A percentile compares a stretch with the other conserved stretches of the same genome.
These are phyloP conservation scores for Penicillium psychrofluorescens DNA, from an alignment of 495 filamentous ascomycete species.

Conservation along the genomic window DNA sequence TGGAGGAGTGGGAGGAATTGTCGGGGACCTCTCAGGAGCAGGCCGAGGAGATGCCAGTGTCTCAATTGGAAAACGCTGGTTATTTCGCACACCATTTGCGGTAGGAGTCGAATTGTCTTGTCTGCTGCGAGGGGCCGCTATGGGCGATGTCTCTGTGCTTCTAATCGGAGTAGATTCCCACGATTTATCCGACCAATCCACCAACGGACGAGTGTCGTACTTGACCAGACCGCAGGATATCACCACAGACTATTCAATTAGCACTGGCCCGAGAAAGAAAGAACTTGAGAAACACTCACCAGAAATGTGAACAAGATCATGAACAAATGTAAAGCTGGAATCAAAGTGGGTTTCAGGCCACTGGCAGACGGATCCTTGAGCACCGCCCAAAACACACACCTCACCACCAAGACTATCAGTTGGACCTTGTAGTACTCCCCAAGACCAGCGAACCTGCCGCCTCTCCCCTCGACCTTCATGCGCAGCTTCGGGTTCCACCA, in stretches of 20 bases:
- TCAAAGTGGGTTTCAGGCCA: slow-evolving; percentile 28
- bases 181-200: slow-evolving; percentile 42
- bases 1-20: slow-evolving; percentile 28
- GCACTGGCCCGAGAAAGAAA: slow-evolving; percentile 2
- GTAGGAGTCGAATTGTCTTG: slow-evolving; percentile 11
- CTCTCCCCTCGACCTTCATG: slow-evolving; percentile 54
- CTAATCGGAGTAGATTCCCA: slow-evolving; percentile 25
- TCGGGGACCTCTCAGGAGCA: slow-evolving; percentile 15
- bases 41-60: slow-evolving; percentile 26
- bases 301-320: slow-evolving; percentile 46
- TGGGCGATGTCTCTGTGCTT: slow-evolving; percentile 19
- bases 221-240: slow-evolving; percentile 45
- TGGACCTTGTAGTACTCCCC: slow-evolving; percentile 65
- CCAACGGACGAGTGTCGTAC: slow-evolving; percentile 47
- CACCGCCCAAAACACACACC: slow-evolving; percentile 46
- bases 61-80: slow-evolving; percentile 33
- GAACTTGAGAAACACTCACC: slow-evolving; percentile 34
- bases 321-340: slow-evolving; percentile 48
- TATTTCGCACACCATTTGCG: slow-evolving; percentile 10
- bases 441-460: slow-evolving; percentile 57
- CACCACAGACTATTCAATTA: slow-evolving; percentile 22
- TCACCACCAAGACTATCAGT: slow-evolving; percentile 49
- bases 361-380: slow-evolving; percentile 41
- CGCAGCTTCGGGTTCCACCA: slow-evolving; percentile 76
- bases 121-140: slow-evolving; percentile 5